Evolutionary conservation across 306 rosid genomes (phyloP).

Genomic region (Glycyrrhiza uralensis): DNA sequence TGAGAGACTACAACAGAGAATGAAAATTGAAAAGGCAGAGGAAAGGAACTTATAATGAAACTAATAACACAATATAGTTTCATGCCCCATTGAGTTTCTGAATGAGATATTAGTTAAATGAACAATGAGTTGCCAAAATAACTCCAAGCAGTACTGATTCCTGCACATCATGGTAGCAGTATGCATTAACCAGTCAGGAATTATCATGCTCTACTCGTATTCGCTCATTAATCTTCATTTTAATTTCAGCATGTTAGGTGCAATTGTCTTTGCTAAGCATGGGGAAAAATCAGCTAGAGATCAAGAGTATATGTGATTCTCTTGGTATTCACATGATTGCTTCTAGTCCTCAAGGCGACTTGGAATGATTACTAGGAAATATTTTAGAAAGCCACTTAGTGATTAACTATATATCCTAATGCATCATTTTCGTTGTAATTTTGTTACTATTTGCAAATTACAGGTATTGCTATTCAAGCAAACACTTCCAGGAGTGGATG

Average conservation of each 20-base stretch:
- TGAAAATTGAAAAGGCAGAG: no score
- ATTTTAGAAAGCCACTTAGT: not conserved
- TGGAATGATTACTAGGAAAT: slow-evolving; percentile 96
- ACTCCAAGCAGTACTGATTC: no score
- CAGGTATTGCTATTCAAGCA: slow-evolving; percentile 70
- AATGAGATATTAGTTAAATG: slow-evolving; percentile 9
- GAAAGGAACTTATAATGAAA: no score
- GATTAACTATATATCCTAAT: not conserved
- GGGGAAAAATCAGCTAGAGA: slow-evolving; percentile 80
- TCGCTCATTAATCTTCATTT: not conserved
- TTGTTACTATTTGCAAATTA: not conserved
- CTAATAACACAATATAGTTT: no score
- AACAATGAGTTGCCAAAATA: not conserved
- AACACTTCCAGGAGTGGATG: slow-evolving; percentile 85
- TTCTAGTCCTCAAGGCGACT: slow-evolving; percentile 95
- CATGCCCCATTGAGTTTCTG: not conserved
- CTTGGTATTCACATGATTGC: slow-evolving; percentile 82
- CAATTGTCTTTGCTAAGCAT: slow-evolving; percentile 89
- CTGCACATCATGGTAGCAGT: no score
- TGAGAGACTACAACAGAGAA: not conserved
- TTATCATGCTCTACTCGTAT: not conserved
- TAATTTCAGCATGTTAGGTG: slow-evolving; percentile 49
- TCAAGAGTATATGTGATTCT: slow-evolving; percentile 75
- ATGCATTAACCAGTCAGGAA: not conserved
- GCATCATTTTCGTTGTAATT: not conserved